A percentile compares a stretch with the other conserved stretches of the same genome.
phyloP scores from a whole-genome alignment of 2,329 filamentous ascomycete genomes.

The Tricladium varicosporioides region DNA sequence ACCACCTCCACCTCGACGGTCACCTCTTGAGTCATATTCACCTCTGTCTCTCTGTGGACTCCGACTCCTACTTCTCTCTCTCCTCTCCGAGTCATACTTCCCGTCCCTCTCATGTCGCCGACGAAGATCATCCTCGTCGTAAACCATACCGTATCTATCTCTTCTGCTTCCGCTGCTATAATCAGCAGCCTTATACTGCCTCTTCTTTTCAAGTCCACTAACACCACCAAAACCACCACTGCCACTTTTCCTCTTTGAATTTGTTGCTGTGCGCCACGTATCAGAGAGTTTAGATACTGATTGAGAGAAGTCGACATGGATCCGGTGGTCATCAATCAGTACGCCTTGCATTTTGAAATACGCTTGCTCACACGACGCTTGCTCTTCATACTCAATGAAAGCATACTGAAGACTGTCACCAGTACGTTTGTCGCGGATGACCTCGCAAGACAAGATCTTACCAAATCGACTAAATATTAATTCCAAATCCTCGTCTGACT shows the following conservation, averaged over 20 bases:
- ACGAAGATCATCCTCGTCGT: conserved; percentile 69
- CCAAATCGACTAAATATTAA: conserved; percentile 97
- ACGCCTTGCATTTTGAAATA: conserved; percentile 99
- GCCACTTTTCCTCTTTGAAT: conserved; percentile 66
- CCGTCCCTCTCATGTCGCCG: conserved; percentile 45
- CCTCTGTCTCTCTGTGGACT: conserved; percentile 28
- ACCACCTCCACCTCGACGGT: conserved; percentile 16
- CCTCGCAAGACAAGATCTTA: conserved; percentile 90
- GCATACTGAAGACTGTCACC: conserved; percentile 96
- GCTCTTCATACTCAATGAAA: conserved; percentile 94
- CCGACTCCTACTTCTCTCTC: conserved; percentile 33
- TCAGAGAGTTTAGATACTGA: conserved; percentile 86
- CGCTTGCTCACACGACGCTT: conserved; percentile 87
- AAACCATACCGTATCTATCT: conserved; percentile 73
- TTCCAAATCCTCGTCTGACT: conserved; percentile 79
- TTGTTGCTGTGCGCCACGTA: conserved; percentile 82
- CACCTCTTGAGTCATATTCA: conserved; percentile 23
- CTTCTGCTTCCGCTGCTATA: conserved; percentile 36
- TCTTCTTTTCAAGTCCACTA: conserved; percentile 80
- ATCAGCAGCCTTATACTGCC: conserved; percentile 70
- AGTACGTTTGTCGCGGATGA: conserved; percentile 90
- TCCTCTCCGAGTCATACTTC: conserved; percentile 25
- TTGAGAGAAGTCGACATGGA: conserved; percentile 98
- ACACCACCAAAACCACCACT: conserved; percentile 89
- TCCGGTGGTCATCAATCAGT: conserved; percentile 92